Evolutionary conservation across 352 stramenopile genomes (phyloP), one percentile per base, ranked within the genome.

Genomic region (Globisporangium spinosum): DNA sequence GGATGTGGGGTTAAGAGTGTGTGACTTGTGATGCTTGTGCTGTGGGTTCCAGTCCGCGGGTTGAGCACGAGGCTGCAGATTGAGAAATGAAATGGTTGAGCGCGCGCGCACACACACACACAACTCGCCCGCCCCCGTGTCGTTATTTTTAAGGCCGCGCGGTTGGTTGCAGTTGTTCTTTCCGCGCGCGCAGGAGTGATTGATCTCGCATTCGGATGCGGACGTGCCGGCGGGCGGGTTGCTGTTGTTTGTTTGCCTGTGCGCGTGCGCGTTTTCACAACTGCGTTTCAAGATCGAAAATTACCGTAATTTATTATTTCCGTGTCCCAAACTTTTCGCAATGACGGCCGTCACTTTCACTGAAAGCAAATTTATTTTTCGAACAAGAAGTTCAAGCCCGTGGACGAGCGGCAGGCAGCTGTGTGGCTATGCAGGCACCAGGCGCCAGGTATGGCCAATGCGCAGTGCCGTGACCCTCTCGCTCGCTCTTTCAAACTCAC

Each of bases 21-120:
- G 57, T 27, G 59, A 40, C 47, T 23, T 56, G 58, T 7, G 13
- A 25, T 57, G 29, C 32, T 57, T 38, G 23, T 65, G 23, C 38
- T 53, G 66, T 29, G 35, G 43, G 20, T 38, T 60, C 54, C 34
- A 53, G 60, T 40, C 66, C 70, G 66, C 68, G 72, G 62, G 77
- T 82, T 83, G 73, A 63, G 73, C 68, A 60, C 71, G 60, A 74
- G 64, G 40, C 67, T 69, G 73, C 67, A 77, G 74, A 83, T 85
- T 85, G 68, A 67, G 73, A 68, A 87, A 83, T 87, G 79, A 81
- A 67, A 67, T 51, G 65, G 38, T 74, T 40, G 15, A n/a, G 59
- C 66, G 58, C 43, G 62, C 40, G 65, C 49, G 64, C 34, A 49
- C 58, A 67, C 65, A 60, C 55, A 25, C 25, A 12, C 55, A 25